Evolutionary conservation across 352 stramenopile genomes (phyloP).

Genomic region (Globisporangium barbulae): DNA sequence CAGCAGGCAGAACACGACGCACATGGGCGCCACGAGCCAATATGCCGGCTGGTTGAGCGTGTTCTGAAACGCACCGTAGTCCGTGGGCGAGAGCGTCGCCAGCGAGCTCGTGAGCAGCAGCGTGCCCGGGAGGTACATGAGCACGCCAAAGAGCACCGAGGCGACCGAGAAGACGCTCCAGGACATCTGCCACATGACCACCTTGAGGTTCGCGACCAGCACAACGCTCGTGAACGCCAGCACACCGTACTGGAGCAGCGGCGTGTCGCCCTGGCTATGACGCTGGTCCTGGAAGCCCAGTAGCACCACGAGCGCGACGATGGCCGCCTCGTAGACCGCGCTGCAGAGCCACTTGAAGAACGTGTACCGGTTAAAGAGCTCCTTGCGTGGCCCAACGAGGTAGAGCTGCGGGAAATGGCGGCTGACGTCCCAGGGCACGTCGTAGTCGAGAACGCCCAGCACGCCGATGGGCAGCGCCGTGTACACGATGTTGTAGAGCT

Average conservation of each 20-base stretch:
- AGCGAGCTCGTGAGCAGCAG: slow-evolving; percentile 64
- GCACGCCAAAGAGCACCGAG: slow-evolving; percentile 51
- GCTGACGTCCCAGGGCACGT: slow-evolving; percentile 64
- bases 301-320: slow-evolving; percentile 63
- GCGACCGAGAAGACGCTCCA: slow-evolving; percentile 50
- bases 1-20: slow-evolving; percentile 50
- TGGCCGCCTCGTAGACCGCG: slow-evolving; percentile 64
- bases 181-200: slow-evolving; percentile 78
- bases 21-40: slow-evolving; percentile 67
- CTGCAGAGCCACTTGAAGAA: slow-evolving; percentile 87
- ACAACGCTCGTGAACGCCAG: slow-evolving; percentile 93
- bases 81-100: slow-evolving; percentile 51
- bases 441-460: slow-evolving; percentile 75
- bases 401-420: slow-evolving; percentile 78
- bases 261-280: slow-evolving; percentile 82
- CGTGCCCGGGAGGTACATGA: slow-evolving; percentile 62
- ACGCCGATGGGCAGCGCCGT: slow-evolving; percentile 90
- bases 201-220: slow-evolving; percentile 93
- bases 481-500: slow-evolving; percentile 94
- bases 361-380: slow-evolving; percentile 79
- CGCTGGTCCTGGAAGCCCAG: slow-evolving; percentile 73
- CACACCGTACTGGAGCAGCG: slow-evolving; percentile 90
- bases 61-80: slow-evolving; percentile 77
- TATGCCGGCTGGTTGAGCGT: slow-evolving; percentile 60
- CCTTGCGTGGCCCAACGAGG: slow-evolving; percentile 61